phyloP scores from a whole-genome alignment of 2,329 filamentous ascomycete species.

The Scedosporium dehoogii region DNA sequence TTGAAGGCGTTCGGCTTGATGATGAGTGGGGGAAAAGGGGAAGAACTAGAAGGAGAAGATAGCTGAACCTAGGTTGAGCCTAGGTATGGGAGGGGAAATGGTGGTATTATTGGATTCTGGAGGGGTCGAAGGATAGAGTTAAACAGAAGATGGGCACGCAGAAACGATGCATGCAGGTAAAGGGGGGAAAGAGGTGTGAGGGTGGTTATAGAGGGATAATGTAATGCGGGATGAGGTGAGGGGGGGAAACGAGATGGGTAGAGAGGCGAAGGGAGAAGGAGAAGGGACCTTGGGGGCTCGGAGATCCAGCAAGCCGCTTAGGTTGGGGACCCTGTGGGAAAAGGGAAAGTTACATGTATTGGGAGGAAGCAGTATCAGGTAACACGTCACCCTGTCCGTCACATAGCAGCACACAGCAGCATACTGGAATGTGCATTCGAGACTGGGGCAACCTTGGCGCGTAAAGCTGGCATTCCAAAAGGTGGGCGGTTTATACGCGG shows the following conservation, averaged over 20 bases:
- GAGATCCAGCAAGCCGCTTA: constrained; percentile 3
- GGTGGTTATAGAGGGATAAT: constrained; percentile 14
- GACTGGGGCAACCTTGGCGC: background rate
- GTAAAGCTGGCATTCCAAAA: background rate
- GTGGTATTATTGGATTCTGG: constrained; percentile 3
- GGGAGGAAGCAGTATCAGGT: background rate
- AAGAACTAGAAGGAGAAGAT: constrained; percentile 15
- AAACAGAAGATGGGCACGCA: background rate
- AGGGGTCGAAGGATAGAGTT: constrained; percentile 1
- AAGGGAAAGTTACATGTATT: constrained; percentile 5
- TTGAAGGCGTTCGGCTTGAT: constrained; percentile 9
- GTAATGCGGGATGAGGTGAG: constrained; percentile 3
- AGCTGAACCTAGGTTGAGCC: constrained; percentile 8
- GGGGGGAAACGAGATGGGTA: constrained; percentile 2
- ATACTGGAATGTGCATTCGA: background rate
- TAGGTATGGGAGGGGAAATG: constrained; percentile 1
- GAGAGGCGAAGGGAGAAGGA: background rate
- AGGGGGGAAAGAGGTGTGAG: background rate
- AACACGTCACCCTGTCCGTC: constrained; percentile 6
- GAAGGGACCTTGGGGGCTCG: background rate
- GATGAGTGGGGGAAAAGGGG: constrained; percentile 10
- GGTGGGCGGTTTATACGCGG: background rate
- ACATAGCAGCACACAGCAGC: background rate
- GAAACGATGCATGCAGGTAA: constrained; percentile 7
- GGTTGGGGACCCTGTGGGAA: background rate